Percentiles rank a stretch among this genome's conserved stretches.
phyloP scores from a whole-genome alignment of 2,329 filamentous ascomycete species.

The Cladophialophora exuberans region DNA sequence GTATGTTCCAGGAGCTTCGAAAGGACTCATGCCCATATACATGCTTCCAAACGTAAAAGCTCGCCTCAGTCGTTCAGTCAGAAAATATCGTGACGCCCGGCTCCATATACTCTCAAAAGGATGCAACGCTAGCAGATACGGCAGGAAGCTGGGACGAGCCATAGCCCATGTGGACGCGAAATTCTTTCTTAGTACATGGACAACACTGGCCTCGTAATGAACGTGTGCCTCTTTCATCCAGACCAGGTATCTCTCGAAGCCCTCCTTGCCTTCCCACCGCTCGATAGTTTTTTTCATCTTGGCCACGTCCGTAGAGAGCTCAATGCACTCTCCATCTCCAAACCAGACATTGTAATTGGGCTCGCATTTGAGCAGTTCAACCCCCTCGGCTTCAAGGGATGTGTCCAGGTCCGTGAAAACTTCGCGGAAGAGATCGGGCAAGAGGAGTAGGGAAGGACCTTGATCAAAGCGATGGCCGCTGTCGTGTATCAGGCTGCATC shows the following conservation, averaged over 20 bases:
- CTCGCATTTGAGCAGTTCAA: constrained; percentile 71
- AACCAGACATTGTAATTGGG: constrained; percentile 79
- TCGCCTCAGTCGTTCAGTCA: constrained; percentile 67
- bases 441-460: constrained; percentile 72
- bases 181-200: constrained; percentile 68
- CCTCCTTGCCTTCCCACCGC: constrained; percentile 71
- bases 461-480: constrained; percentile 68
- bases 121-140: constrained; percentile 64
- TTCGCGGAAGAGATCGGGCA: constrained; percentile 71
- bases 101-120: constrained; percentile 73
- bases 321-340: constrained; percentile 66
- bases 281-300: constrained; percentile 73
- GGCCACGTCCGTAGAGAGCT: constrained; percentile 68
- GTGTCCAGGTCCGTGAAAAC: constrained; percentile 71
- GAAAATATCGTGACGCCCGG: constrained; percentile 68
- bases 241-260: constrained; percentile 68
- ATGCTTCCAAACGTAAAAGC: constrained; percentile 80
- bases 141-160: constrained; percentile 61
- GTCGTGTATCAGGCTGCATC: constrained; percentile 67
- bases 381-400: constrained; percentile 65
- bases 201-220: constrained; percentile 70
- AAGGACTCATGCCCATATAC: constrained; percentile 83
- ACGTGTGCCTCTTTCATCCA: constrained; percentile 69
- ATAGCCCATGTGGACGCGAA: constrained; percentile 65
- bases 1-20: constrained; percentile 75